Base-by-base conservation (phyloP, 371 early-diverging fungal genomes). In the Apophysomyces sp. region DNA sequence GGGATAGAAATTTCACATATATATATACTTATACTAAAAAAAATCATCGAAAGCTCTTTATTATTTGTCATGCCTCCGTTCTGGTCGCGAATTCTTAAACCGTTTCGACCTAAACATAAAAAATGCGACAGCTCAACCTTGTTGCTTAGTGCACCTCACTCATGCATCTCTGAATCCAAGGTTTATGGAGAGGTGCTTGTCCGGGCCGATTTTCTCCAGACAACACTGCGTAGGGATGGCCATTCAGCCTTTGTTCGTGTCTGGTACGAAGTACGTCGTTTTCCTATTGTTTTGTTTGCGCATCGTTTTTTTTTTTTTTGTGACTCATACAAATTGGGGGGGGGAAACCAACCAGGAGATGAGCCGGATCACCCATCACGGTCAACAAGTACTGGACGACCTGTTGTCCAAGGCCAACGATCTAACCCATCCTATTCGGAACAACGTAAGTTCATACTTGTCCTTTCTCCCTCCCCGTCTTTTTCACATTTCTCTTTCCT, bases 251-350 rank as follows among this genome's bases (percentile, higher is more conserved):
- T 60, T 52, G 52, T 60, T 36, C 53, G 60, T 8, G 18, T 34
- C 26, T 60, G 60, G 60, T 52, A 60, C 39, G 60, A 44, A 21
- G 49, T 44, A 44, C 24, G 49, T 44, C 49, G 0, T 44, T 44
- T 16, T 21, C 11, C 21, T 21, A 18, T 44, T 21, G 4, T 21
- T 0, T 6, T 21, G 3, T 21, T 44, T 44, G 7, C 34, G 8
- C 8, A 34, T 4, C 2, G 34, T 13, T 34, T 34, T 13, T 34
- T 34, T 34, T 34, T 32, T 32, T 32, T 32, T 32, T 32, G 11
- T 32, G 4, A 32, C 11, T 32, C 13, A 37, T 37, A 37, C 11
- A 3, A 37, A 37, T n/a, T n/a, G n/a, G n/a, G 4, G 6, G 6
- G 21, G 4, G 2, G 11, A 37, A 37, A 37, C n/a, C n/a, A n/a